Conservation (phyloP, 768 basidiomycete species). For the Kwoniella sp. region DNA sequence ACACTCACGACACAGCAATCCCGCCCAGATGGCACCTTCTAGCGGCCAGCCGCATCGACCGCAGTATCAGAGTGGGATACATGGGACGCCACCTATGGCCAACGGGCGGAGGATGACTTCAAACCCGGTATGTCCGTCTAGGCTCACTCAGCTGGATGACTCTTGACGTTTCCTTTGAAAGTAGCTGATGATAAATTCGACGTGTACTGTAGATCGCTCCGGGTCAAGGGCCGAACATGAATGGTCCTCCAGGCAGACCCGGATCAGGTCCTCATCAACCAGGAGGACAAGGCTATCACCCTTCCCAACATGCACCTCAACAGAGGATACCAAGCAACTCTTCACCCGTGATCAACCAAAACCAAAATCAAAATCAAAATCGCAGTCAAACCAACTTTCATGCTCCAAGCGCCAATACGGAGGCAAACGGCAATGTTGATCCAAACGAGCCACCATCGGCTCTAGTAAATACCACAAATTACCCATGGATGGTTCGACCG, state of each 20-base stretch:
- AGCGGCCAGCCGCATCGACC: slow-evolving; percentile 21
- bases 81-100: slow-evolving; percentile 33
- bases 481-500: slow-evolving; percentile 47
- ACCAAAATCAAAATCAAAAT: neutral
- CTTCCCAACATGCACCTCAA: slow-evolving; percentile 8
- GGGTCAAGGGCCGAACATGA: slow-evolving; percentile 8
- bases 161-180: too few species aligned
- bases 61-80: neutral
- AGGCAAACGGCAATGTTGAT: neutral
- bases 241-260: slow-evolving; percentile 3
- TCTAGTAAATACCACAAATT: slow-evolving; percentile 27
- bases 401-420: too few species aligned
- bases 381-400: neutral
- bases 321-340: slow-evolving; percentile 14
- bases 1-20: slow-evolving; percentile 23
- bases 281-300: slow-evolving; percentile 6
- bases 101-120: slow-evolving; percentile 45
- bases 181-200: neutral
- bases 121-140: slow-evolving; percentile 35
- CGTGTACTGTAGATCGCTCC: slow-evolving; percentile 5
- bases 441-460: slow-evolving; percentile 9
- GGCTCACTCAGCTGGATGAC: too few species aligned
- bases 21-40: slow-evolving; percentile 7
- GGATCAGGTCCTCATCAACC: slow-evolving; percentile 6
- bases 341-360: slow-evolving; percentile 9